Evolutionary conservation across 768 basidiomycete genomes (phyloP), one percentile per base, ranked within the genome.

Genomic region (Mycena pura): DNA sequence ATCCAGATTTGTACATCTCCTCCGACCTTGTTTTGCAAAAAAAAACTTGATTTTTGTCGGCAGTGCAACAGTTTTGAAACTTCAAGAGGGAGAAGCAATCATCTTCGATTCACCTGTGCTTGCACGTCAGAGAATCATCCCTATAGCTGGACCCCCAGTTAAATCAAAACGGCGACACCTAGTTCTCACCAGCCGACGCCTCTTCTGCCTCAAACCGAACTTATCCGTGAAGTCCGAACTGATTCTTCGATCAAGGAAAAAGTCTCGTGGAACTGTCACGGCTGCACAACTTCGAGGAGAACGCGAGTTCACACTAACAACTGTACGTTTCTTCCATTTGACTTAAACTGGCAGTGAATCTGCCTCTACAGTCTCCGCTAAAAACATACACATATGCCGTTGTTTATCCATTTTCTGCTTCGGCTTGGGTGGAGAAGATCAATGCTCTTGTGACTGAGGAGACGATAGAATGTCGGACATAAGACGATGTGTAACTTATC

Each of bases 261-360:
- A 85, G 46, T 70, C 76, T 15, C 78, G 80, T 34, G 74, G 72
- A 39, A 72, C 79, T 39, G 72, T 89, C 10, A 74, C 76, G 5
- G 77, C 79, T 22, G 82, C 84, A 0, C 84, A 83, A 54, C 73
- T 77, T 25, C 86, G 85, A 66, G 76, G 84, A 45, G 85, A 84
- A 53, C 75, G 83, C 34, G 85, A 86, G 68, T 87, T 89, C 68
- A 80, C 84, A 15, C 78, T 89, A 32, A 72, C 87, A 65, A 86
- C 87, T 39, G 88, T 89, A 61, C 69, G 85, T 65, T 45, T 44
- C 29, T 34, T 44, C 32, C 25, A 13, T 19, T 25, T 47, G 2
- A 1, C 10, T 15, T 32, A 21, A 8, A 9, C 9, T 22, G 6
- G 19, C 22, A 24, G 39, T 43, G 15, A 36, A 19, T 36, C 1